Conservation (phyloP, 2,329 filamentous ascomycete species). For the Beauveria pseudobassiana region DNA sequence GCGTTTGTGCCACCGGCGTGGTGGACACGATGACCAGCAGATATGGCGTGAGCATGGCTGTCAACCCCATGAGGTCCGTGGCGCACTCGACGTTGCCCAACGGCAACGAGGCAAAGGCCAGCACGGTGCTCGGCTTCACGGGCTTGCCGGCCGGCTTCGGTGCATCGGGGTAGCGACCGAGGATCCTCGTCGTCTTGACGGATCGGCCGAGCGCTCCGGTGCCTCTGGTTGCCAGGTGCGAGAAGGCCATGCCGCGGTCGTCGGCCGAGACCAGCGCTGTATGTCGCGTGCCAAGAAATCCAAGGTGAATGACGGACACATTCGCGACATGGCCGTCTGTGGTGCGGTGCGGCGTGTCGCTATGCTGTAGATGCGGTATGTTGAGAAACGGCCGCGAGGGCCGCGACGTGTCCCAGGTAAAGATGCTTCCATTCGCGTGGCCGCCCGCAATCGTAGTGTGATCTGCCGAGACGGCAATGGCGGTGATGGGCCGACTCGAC, state of each 20-base stretch:
- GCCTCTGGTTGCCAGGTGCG: slow-evolving; percentile 86
- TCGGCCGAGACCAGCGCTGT: slow-evolving; percentile 94
- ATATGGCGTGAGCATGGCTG: slow-evolving; percentile 93
- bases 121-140: slow-evolving; percentile 86
- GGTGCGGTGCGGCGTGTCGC: slow-evolving; percentile 56
- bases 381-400: slow-evolving; percentile 82
- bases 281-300: slow-evolving; percentile 86
- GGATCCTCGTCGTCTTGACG: slow-evolving; percentile 82
- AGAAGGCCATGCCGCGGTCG: slow-evolving; percentile 94
- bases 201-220: slow-evolving; percentile 77
- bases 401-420: slow-evolving; percentile 88
- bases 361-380: slow-evolving; percentile 67
- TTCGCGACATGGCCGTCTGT: slow-evolving; percentile 75
- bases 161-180: slow-evolving; percentile 80
- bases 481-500: slow-evolving; percentile 83
- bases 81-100: slow-evolving; percentile 88
- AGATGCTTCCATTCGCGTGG: slow-evolving; percentile 84
- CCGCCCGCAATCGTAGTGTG: slow-evolving; percentile 87
- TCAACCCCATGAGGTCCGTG: slow-evolving; percentile 81
- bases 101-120: slow-evolving; percentile 84
- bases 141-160: slow-evolving; percentile 54
- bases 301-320: slow-evolving; percentile 78
- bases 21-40: slow-evolving; percentile 95
- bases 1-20: slow-evolving; percentile 90
- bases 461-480: slow-evolving; percentile 86